Base-by-base conservation (phyloP, 2,329 filamentous ascomycete genomes). In the Colletotrichum sidae region DNA sequence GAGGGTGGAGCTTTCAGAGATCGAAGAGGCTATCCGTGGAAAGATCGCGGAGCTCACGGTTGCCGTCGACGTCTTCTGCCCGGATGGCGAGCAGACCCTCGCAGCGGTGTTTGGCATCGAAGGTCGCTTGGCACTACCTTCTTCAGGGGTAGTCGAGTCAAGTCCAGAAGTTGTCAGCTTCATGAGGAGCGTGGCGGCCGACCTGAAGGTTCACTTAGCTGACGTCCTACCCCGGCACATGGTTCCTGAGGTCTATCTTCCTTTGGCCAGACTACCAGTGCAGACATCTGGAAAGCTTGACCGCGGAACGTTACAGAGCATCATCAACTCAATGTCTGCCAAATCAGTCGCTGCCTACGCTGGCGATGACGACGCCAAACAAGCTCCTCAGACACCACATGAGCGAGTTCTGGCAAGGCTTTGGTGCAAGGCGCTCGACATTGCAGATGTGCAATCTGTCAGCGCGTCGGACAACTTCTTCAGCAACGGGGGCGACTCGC, bases 1-100 rank as follows among this genome's bases (percentile, higher is more conserved):
- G 60, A 70, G 83, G 62, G 75, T 84, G 62, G 86, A 82, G 72
- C 74, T 82, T 7, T 15, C 42, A 1, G 68, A 69, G 37, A 60
- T 69, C 10, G 68, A 69, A 34, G 52, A 61, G 15, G 45, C 46
- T 7, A 56, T 61, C 4, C 52, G 59, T 15, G 12, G 50, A 10
- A 12, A 51, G 7, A 10, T 51, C 1, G 45, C 52, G 1, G 34
- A 33, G 52, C 33, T 61, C 8, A 37, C 52, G 15, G 51, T 55
- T 12, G 59, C 59, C 4, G 59, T 61, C 10, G 59, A 61, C n/a
- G 11, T 61, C 15, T 61, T 61, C 52, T 44, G n/a, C 12, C 59
- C 59, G 9, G 12, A 56, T 6, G 59, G 45, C 17, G n/a, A 55
- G 17, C 59, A 61, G 15, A 55, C 56, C 6, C 52, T 61, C 5